Evolutionary conservation across 352 stramenopile species (phyloP).

Genomic region (Hyaloperonospora brassicae): DNA sequence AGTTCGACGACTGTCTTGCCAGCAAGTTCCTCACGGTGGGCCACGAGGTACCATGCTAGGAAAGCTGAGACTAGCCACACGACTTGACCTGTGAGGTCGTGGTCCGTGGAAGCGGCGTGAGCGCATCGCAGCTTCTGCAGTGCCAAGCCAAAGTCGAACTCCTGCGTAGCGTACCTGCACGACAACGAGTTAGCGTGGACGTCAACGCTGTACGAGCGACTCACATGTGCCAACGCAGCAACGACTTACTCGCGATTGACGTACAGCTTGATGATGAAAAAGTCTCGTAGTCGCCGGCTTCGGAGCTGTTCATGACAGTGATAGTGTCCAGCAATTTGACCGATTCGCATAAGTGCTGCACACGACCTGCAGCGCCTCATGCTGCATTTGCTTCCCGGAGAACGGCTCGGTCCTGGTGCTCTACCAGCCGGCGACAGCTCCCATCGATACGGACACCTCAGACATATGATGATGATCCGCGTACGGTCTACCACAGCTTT

Average conservation of each 20-base stretch:
- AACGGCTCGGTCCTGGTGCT: too few species aligned
- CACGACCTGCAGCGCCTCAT: too few species aligned
- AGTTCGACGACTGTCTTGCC: slow-evolving; percentile 50
- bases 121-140: slow-evolving; percentile 42
- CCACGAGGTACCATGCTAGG: slow-evolving; percentile 40
- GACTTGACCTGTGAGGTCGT: slow-evolving; percentile 70
- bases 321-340: not conserved
- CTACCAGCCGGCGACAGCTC: too few species aligned
- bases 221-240: not conserved
- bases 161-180: slow-evolving; percentile 34
- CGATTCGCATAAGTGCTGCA: too few species aligned
- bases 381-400: too few species aligned
- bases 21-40: slow-evolving; percentile 28
- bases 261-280: slow-evolving; percentile 49
- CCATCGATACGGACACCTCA: too few species aligned
- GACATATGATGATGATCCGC: too few species aligned
- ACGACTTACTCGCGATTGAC: slow-evolving; percentile 42
- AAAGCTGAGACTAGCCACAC: slow-evolving; percentile 68
- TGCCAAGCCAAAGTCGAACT: slow-evolving; percentile 45
- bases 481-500: too few species aligned
- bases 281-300: slow-evolving; percentile 37
- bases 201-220: not conserved
- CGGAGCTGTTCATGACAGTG: slow-evolving; percentile 4
- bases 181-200: not conserved
- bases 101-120: slow-evolving; percentile 54